phyloP scores from a whole-genome alignment of 1,284 basidiomycete species.

The Leccinum insigne region DNA sequence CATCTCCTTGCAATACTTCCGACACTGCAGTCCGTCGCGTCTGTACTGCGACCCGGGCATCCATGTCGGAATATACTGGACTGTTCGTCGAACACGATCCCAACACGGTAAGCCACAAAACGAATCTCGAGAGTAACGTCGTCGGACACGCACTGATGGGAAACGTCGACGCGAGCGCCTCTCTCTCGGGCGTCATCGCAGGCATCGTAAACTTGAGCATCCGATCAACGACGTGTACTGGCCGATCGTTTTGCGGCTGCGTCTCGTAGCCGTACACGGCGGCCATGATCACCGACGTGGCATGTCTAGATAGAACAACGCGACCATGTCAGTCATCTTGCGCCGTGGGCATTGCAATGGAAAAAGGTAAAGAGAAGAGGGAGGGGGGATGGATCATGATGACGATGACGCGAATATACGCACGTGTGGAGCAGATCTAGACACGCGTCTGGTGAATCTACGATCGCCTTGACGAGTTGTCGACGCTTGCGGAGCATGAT shows the following conservation, averaged over 20 bases:
- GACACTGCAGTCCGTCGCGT: neutral
- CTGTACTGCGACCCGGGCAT: constrained; percentile 5
- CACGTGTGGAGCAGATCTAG: constrained; percentile 1
- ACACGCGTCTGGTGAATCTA: neutral
- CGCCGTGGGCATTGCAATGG: neutral
- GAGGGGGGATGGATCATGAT: neutral
- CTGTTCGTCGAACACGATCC: neutral
- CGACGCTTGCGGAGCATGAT: constrained; percentile 3
- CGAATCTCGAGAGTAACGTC: neutral
- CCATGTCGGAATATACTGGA: constrained; percentile 10
- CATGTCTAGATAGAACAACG: neutral
- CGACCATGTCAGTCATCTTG: neutral
- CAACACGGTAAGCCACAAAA: neutral
- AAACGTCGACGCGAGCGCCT: constrained; percentile 3
- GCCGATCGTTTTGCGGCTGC: constrained; percentile 1
- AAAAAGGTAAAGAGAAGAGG: too few relatives aligned
- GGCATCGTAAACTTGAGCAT: constrained; percentile 4
- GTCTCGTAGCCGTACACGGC: neutral
- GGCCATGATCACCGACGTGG: constrained; percentile 6
- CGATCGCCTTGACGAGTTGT: constrained; percentile 5
- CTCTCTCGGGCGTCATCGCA: constrained; percentile 6
- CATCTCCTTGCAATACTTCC: constrained; percentile 8
- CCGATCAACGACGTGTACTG: neutral
- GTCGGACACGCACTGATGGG: constrained; percentile 1
- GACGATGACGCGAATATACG: neutral